Conservation (phyloP, 108 stramenopile genomes). For the Fistulifera pelliculosa region DNA sequence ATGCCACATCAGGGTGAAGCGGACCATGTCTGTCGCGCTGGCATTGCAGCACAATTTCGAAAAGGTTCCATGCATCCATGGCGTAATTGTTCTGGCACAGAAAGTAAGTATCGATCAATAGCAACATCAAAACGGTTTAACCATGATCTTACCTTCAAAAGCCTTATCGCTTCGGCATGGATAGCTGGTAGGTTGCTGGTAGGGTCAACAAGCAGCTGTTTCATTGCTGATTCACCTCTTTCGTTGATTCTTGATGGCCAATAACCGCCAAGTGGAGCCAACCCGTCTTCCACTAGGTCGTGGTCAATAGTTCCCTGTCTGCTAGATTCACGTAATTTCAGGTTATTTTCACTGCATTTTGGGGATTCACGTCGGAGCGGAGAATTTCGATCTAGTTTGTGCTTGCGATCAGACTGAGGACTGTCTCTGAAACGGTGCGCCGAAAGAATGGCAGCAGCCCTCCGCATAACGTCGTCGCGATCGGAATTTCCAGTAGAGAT, state of each 20-base stretch:
- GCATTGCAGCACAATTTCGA: constrained; percentile 25
- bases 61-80: constrained; percentile 26
- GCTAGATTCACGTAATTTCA: constrained; percentile 1
- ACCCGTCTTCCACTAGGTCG: constrained; percentile 40
- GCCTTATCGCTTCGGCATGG: constrained; percentile 7
- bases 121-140: neutral
- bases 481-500: constrained; percentile 7
- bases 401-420: no score
- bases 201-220: constrained; percentile 11
- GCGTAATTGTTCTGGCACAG: constrained; percentile 1
- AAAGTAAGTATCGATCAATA: neutral
- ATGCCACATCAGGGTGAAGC: constrained; percentile 34
- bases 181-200: constrained; percentile 7
- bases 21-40: constrained; percentile 28
- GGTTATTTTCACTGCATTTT: no score
- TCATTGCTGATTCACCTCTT: constrained; percentile 3
- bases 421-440: neutral
- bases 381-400: neutral
- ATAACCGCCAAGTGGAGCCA: constrained; percentile 35
- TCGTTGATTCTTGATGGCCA: constrained; percentile 14
- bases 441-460: constrained; percentile 1
- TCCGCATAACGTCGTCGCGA: constrained; percentile 7
- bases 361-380: neutral
- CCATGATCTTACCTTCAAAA: constrained; percentile 13
- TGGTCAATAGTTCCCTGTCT: constrained; percentile 21